Evolutionary conservation across 768 basidiomycete genomes (phyloP).

Genomic region (Leccinum arenicola): DNA sequence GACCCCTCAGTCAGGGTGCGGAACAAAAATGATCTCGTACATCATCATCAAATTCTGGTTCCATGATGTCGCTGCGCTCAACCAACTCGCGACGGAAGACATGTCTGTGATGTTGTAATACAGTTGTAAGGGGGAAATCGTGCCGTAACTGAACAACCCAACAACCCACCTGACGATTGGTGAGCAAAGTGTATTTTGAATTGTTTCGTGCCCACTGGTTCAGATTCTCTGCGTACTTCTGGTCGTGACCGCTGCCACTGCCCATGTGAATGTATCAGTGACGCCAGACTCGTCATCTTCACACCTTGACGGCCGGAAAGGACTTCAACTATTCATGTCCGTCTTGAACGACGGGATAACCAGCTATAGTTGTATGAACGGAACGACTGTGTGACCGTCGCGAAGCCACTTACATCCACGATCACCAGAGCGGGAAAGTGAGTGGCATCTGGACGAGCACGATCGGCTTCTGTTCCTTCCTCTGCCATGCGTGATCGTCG

Average conservation of each 20-base stretch:
- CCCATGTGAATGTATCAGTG: no score
- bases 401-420: constrained; percentile 23
- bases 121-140: constrained; percentile 1
- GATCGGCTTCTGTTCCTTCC: constrained; percentile 28
- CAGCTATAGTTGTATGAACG: constrained; percentile 32
- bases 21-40: constrained; percentile 34
- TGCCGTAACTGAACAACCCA: neutral
- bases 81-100: constrained; percentile 48
- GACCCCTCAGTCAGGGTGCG: constrained; percentile 8
- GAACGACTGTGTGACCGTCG: constrained; percentile 20
- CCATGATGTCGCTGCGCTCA: constrained; percentile 49
- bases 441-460: constrained; percentile 22
- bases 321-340: no score
- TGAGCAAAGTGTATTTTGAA: neutral
- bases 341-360: no score
- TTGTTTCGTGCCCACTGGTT: no score
- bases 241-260: no score
- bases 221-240: no score
- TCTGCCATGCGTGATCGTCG: constrained; percentile 25
- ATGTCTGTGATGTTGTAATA: constrained; percentile 42
- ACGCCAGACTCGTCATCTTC: no score
- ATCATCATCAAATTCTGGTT: constrained; percentile 82
- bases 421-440: constrained; percentile 33
- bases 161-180: constrained; percentile 45
- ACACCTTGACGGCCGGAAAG: no score